Base-by-base conservation (phyloP, 2,329 filamentous ascomycete species). In the Arthrobotrys sphaeroides region DNA sequence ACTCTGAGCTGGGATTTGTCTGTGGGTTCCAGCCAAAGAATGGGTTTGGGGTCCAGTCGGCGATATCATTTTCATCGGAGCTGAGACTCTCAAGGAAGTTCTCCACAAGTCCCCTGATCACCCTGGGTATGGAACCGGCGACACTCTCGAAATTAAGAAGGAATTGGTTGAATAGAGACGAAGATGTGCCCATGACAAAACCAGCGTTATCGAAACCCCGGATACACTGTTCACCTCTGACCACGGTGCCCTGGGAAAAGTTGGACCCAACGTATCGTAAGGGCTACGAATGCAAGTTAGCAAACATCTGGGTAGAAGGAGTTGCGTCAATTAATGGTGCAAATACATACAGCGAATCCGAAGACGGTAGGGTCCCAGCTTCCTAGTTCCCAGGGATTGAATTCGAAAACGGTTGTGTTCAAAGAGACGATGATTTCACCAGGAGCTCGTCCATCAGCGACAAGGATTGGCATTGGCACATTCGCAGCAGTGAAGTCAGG, bases 101-200 rank as follows among this genome's bases (percentile, higher is more conserved):
- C 0, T 80, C 70, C 1, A 94, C 83, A 6, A 94, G 81, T 18
- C 82, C 78, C 1, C 81, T 80, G 13, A 91, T 79, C n/a, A 60
- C 12, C 6, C 18, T 65, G 7, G 69, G 61, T 18, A 73, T 43
- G 26, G 86, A 81, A 3, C 80, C 81, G 0, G 85, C 85, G 10
- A 88, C 80, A 33, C 9, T 10, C 77, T 92, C 87, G 67, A 94
- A 84, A 10, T 88, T 83, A 1, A 93, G 84, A 18, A 96, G 83
- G 79, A 91, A 87, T 79, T 89, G 85, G 83, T 96, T 97, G 86
- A 97, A 97, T 1, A 97, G 86, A 0, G 91, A 90, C 0, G 90
- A 92, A 22, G 90, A 93, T 0, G 93, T 96, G 60, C 93, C 93
- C 88, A 96, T 93, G 31, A 96, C 84, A 80, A 88, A 97, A 6